Conservation (phyloP, 371 early-diverging fungal species). For the Mucor sp. region DNA sequence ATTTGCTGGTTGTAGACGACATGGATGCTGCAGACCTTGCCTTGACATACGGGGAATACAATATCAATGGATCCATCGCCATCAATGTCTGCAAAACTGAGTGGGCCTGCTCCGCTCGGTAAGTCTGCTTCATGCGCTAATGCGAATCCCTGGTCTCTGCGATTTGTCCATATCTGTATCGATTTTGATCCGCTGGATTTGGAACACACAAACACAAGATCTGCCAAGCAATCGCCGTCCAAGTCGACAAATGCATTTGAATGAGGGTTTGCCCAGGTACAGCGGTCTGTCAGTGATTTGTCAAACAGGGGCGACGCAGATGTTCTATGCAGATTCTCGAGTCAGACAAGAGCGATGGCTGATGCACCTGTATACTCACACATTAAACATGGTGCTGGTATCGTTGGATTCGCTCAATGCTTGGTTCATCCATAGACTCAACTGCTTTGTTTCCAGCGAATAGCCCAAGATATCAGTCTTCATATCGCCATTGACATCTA, state of each 20-base stretch:
- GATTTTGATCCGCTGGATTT: constrained; percentile 39
- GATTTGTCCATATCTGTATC: constrained; percentile 81
- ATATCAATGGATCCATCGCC: constrained; percentile 89
- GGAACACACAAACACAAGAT: constrained; percentile 83
- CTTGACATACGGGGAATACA: constrained; percentile 71
- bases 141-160: constrained; percentile 61
- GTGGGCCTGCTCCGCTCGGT: constrained; percentile 74
- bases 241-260: constrained; percentile 92
- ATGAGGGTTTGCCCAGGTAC: constrained; percentile 76
- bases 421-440: constrained; percentile 63
- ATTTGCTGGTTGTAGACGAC: constrained; percentile 85
- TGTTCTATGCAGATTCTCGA: constrained; percentile 17
- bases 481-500: constrained; percentile 84
- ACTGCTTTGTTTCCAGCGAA: constrained; percentile 32
- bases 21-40: constrained; percentile 66
- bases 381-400: constrained; percentile 29
- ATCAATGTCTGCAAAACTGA: constrained; percentile 91
- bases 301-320: constrained; percentile 32
- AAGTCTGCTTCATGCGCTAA: constrained; percentile 60
- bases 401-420: constrained; percentile 18
- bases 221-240: constrained; percentile 91
- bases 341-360: too few species aligned
- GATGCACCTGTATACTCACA: constrained; percentile 33
- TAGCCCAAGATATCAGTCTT: constrained; percentile 81
- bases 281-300: constrained; percentile 38